A percentile compares a stretch with the other conserved stretches of the same genome.
Evolutionary conservation across 73 alveolate species (phyloP).

Genomic region (Vitrella brassicaformis): DNA sequence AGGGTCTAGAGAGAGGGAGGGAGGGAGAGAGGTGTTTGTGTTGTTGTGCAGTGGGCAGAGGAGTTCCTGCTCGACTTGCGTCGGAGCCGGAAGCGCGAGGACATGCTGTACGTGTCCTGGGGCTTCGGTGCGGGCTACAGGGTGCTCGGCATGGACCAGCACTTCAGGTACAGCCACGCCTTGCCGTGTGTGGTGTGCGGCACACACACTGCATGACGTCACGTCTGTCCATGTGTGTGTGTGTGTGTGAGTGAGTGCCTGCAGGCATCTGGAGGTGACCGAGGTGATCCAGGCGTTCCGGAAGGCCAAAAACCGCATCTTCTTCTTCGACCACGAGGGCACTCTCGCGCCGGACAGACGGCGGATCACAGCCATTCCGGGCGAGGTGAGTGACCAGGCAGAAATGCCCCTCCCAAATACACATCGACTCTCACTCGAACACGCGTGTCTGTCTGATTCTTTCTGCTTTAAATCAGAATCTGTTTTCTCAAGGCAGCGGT

Average conservation of each 20-base stretch:
- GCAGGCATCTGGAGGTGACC: background rate
- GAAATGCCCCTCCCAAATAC: too few species aligned
- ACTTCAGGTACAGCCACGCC: too few species aligned
- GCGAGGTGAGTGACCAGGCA: too few species aligned
- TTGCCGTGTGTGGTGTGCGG: too few species aligned
- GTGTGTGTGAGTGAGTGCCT: too few species aligned
- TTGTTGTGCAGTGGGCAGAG: slow-evolving; percentile 44
- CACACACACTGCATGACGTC: too few species aligned
- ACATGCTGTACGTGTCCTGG: background rate
- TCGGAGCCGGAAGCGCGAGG: slow-evolving; percentile 39
- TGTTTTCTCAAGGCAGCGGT: background rate
- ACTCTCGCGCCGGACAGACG: background rate
- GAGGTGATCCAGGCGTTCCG: slow-evolving; percentile 26
- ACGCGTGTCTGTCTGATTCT: too few species aligned
- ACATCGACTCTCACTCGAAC: too few species aligned
- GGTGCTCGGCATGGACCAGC: background rate
- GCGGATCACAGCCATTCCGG: too few species aligned
- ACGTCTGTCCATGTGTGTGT: background rate
- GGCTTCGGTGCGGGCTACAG: background rate
- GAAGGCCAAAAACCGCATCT: slow-evolving; percentile 12
- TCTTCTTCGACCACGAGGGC: slow-evolving; percentile 35
- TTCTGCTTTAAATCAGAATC: too few species aligned
- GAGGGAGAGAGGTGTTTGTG: background rate
- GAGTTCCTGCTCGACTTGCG: slow-evolving; percentile 48
- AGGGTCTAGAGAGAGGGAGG: background rate